Conservation (phyloP, 305 asterid species). For the Lippia alba region DNA sequence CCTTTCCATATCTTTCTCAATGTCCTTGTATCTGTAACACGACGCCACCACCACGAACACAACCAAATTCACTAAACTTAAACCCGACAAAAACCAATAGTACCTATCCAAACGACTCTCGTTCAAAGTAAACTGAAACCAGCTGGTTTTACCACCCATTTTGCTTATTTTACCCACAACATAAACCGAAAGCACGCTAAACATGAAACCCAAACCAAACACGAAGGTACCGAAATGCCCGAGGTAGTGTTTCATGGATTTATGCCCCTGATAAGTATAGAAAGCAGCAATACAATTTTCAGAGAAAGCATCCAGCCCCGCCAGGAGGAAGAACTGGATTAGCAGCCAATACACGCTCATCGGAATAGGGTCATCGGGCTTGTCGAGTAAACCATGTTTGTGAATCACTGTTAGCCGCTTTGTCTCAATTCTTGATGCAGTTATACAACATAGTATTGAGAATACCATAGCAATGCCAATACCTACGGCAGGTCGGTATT, state of each 20-base stretch:
- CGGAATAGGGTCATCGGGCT: constrained; percentile 37
- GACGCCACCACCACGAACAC: constrained; percentile 35
- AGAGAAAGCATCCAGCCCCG: constrained; percentile 40
- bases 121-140: constrained; percentile 45
- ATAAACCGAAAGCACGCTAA: constrained; percentile 31
- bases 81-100: constrained; percentile 45
- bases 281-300: constrained; percentile 35
- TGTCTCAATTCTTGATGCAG: constrained; percentile 33
- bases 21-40: constrained; percentile 27
- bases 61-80: constrained; percentile 37
- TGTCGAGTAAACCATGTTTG: constrained; percentile 29
- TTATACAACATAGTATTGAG: constrained; percentile 37
- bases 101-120: constrained; percentile 53
- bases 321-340: constrained; percentile 51
- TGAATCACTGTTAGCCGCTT: constrained; percentile 31
- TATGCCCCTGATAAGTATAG: constrained; percentile 36
- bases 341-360: constrained; percentile 46
- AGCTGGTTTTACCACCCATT: constrained; percentile 38
- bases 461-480: constrained; percentile 35
- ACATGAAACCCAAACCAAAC: constrained; percentile 47
- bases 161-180: constrained; percentile 40
- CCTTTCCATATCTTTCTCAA: not conserved
- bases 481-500: not conserved
- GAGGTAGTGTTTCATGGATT: constrained; percentile 35
- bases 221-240: constrained; percentile 37